Conservation (phyloP, 2,329 filamentous ascomycete species). For the Leptosphaerulina australis region DNA sequence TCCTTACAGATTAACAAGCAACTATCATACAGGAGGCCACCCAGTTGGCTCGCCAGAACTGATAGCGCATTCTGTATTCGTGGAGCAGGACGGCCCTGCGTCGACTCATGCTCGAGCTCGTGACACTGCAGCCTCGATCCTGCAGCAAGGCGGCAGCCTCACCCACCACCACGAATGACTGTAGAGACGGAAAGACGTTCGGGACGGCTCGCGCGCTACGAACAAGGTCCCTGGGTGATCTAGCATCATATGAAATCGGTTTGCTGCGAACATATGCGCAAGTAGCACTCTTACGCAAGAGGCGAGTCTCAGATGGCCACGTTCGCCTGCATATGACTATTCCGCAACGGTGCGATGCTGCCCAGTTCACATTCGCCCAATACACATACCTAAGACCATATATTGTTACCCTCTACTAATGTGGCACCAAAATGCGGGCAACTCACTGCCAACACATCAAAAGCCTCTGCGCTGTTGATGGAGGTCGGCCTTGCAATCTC, state of each 20-base stretch:
- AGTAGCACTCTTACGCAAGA: constrained; percentile 34
- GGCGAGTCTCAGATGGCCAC: constrained; percentile 48
- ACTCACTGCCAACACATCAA: constrained; percentile 51
- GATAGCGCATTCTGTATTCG: not conserved
- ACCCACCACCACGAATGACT: constrained; percentile 14
- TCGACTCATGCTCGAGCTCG: constrained; percentile 15
- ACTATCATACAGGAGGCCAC: not conserved
- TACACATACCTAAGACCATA: constrained; percentile 44
- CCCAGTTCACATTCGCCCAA: constrained; percentile 49
- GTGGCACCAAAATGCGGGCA: constrained; percentile 45
- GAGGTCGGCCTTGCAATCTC: constrained; percentile 34
- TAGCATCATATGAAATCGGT: constrained; percentile 44
- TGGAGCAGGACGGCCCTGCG: constrained; percentile 17
- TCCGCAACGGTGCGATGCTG: constrained; percentile 45
- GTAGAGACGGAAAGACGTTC: constrained; percentile 25
- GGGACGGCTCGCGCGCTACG: constrained; percentile 46
- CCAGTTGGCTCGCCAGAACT: constrained; percentile 2
- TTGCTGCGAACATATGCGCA: constrained; percentile 45
- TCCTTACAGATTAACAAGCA: constrained; percentile 9
- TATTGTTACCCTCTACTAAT: constrained; percentile 48
- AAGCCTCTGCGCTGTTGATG: constrained; percentile 38
- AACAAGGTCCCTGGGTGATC: constrained; percentile 40
- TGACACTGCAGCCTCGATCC: constrained; percentile 24
- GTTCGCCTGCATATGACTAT: constrained; percentile 48
- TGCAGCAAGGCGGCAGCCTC: constrained; percentile 28